phyloP scores from a whole-genome alignment of 192 early-diverging fungal genomes.

The Gryganskiella cystojenkinii region DNA sequence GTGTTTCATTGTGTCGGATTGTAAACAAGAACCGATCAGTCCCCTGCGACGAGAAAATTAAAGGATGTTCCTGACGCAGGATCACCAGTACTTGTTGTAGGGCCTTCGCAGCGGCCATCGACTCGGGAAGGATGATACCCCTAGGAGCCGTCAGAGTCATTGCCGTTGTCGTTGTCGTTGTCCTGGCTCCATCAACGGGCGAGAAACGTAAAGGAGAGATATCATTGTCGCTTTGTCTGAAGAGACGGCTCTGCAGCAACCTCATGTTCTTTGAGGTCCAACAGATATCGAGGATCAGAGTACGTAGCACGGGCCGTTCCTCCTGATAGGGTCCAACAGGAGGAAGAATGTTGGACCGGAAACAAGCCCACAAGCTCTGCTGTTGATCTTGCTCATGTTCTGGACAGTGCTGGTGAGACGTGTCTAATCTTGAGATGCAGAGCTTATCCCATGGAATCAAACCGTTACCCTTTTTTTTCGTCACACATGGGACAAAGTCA shows the following conservation, averaged over 20 bases:
- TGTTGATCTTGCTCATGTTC: not conserved
- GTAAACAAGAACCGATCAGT: not conserved
- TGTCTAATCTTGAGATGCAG: not conserved
- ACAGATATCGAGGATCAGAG: slow-evolving; percentile 1
- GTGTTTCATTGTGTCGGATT: not conserved
- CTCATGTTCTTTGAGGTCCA: not conserved
- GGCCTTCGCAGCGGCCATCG: not conserved
- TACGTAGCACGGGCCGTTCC: not conserved
- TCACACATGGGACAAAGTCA: too few relatives aligned
- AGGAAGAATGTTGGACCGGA: slow-evolving; percentile 11
- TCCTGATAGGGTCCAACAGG: not conserved
- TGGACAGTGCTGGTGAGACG: not conserved
- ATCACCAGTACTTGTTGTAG: not conserved
- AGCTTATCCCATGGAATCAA: not conserved
- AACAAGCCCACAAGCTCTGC: not conserved
- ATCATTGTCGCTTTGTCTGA: not conserved
- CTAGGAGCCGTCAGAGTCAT: too few relatives aligned
- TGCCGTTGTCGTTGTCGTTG: too few relatives aligned
- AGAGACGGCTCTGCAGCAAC: not conserved
- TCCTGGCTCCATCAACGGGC: too few relatives aligned
- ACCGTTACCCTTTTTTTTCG: not conserved
- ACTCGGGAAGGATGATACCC: too few relatives aligned
- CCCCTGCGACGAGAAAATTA: slow-evolving; percentile 10
- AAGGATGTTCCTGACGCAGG: not conserved
- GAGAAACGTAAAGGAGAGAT: not conserved